phyloP scores from a whole-genome alignment of 345 rosid genomes.

The Pistacia vera region DNA sequence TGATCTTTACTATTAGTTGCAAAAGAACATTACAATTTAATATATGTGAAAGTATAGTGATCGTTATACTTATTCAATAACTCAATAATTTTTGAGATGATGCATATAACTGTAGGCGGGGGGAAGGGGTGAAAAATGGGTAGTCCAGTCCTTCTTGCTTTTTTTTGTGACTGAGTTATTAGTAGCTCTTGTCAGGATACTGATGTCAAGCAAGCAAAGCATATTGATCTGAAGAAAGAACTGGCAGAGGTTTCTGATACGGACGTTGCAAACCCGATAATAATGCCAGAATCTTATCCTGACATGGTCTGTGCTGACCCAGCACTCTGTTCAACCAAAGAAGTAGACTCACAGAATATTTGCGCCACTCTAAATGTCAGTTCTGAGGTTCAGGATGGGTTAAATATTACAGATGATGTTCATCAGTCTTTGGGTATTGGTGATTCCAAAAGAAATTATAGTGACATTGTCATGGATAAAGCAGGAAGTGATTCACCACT shows the following conservation, averaged over 20 bases:
- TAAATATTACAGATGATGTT: slow-evolving; percentile 17
- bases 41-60: not conserved
- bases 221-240: slow-evolving; percentile 18
- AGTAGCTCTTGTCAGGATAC: slow-evolving; percentile 43
- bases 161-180: slow-evolving; percentile 30
- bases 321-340: slow-evolving; percentile 29
- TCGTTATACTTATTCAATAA: slow-evolving; percentile 7
- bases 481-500: slow-evolving; percentile 30
- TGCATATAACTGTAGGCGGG: slow-evolving; percentile 12
- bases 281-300: slow-evolving; percentile 23
- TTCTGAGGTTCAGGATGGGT: slow-evolving; percentile 30
- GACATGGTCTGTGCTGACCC: slow-evolving; percentile 31
- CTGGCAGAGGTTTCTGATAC: not conserved
- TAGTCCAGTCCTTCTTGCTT: slow-evolving; percentile 8
- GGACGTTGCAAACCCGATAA: slow-evolving; percentile 18
- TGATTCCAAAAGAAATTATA: slow-evolving; percentile 25
- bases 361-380: slow-evolving; percentile 27
- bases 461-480: slow-evolving; percentile 30
- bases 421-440: slow-evolving; percentile 23
- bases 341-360: slow-evolving; percentile 26
- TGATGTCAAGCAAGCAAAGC: slow-evolving; percentile 24
- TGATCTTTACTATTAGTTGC: slow-evolving; percentile 11
- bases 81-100: slow-evolving; percentile 3
- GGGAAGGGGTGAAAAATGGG: not conserved
- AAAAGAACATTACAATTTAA: slow-evolving; percentile 8